A percentile compares a stretch with the other conserved stretches of the same genome.
These are phyloP conservation scores for Gentiana macrophylla DNA, from an alignment of 257 asterid genomes.

Conservation along the genomic window DNA sequence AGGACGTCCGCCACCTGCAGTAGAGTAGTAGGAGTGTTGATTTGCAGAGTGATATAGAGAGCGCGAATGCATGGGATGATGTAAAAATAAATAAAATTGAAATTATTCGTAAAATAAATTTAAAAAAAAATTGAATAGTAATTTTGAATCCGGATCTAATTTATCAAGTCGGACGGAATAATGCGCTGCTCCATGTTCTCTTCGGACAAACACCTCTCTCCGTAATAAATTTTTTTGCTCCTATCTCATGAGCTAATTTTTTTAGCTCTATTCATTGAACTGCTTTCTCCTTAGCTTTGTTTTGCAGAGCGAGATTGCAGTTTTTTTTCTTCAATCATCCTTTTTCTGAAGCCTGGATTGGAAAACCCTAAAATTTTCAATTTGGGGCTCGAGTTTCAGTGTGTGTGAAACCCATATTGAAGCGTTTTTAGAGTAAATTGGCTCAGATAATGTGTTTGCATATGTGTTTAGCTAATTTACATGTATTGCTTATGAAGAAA, in stretches of 20 bases:
- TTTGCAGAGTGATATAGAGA: no score
- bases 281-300: slow-evolving; percentile 29
- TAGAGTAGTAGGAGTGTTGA: no score
- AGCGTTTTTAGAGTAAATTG: not conserved
- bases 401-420: not conserved
- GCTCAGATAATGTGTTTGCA: not conserved
- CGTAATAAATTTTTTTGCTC: no score
- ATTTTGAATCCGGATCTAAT: slow-evolving; percentile 6
- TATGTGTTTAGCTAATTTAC: not conserved
- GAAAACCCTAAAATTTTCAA: slow-evolving; percentile 20
- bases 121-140: not conserved
- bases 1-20: no score
- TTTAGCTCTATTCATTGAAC: no score
- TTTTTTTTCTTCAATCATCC: slow-evolving; percentile 8
- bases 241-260: no score
- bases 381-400: slow-evolving; percentile 34
- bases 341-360: slow-evolving; percentile 12
- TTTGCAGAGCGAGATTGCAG: not conserved
- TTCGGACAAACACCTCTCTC: no score
- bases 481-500: not conserved
- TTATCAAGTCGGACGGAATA: not conserved
- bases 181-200: no score
- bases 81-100: not conserved
- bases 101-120: no score
- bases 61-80: no score